Base-by-base conservation (phyloP, 345 rosid species). In the Populus davidiana region DNA sequence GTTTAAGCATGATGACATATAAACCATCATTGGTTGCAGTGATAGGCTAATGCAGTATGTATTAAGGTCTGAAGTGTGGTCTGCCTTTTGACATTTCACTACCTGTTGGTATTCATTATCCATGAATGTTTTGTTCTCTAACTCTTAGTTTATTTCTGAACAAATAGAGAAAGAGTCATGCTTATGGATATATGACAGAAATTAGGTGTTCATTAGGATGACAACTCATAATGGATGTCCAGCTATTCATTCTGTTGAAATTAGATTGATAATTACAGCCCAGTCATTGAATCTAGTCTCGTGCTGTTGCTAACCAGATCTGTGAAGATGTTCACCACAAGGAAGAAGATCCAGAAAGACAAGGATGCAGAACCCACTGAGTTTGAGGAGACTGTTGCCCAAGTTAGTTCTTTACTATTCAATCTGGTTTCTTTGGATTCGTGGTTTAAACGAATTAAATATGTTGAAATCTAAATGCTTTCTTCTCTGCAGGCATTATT, bases 311-410 rank as follows among this genome's bases (percentile, higher is more conserved):
- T 5, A 66, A 75, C 31, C 72, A 92, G 94, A 78, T 67, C 75
- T 80, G 86, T 70, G 65, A 92, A 86, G 87, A 94, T 94, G 98
- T 94, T 65, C 61, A 89, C 97, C 33, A 80, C 94, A 7, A 87
- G 79, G 88, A 86, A 82, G 89, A 94, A 94, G 86, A 94, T 94
- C 90, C 91, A 81, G 6, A 94, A 92, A 79, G 98, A 92, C 79
- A 89, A 87, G 80, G 94, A 87, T 87, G 94, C 83, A 2, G 90
- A 87, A 71, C 97, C 98, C 21, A 82, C 97, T 4, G 96, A 92
- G 65, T 90, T 94, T 29, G 98, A 94, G 80, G 97, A 90, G 85
- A 76, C 88, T 23, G 97, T 94, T 74, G 94, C 96, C 18, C 96
- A 94, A 96, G 97, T 82, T 67, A 39, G 70, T 67, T 67, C 10